Base-by-base conservation (phyloP, 805 yeast species). In the Komagataella pseudopastoris region DNA sequence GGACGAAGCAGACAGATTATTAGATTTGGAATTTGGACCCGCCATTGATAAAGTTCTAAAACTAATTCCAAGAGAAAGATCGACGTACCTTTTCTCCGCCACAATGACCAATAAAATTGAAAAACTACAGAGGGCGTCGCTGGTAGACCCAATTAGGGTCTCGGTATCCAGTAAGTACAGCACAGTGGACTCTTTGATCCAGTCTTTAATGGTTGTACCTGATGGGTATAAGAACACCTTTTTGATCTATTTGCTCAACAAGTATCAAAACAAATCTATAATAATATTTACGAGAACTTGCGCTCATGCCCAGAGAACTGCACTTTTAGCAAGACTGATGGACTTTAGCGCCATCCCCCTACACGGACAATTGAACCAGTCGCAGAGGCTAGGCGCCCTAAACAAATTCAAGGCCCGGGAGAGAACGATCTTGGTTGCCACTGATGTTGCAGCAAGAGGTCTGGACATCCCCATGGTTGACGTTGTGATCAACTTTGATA, bases 11-110 rank as follows among this genome's bases (percentile, higher is more conserved):
- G 99, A 91, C 68, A 76, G 99, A 63, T 76, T 91, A 58, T 72
- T 91, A 60, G 99, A 93, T 70, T 80, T 91, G 86, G 99, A 91
- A 64, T 91, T 91, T 61, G 97, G 96, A 12, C 96, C 96, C 45
- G 96, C 90, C 14, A 72, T 91, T 56, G 96, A 88, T 62, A 85
- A 85, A 63, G 86, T 91, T 55, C 71, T 91, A 52, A 83, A 81
- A 56, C 78, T 88, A 49, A 85, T 91, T 45, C 99, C 99, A 6
- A 75, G 78, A 45, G 84, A 88, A 55, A 77, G 93, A 66, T 88
- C 89, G 4, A 85, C 93, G 0, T 88, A 84, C 60, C 69, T 91
- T 51, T 91, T 90, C 62, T 87, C 96, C 30, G 99, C 99, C n/a
- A 91, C 99, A 0, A 87, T 95, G 83, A 91, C 98, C 2, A 85